phyloP scores from a whole-genome alignment of 176 grass and related monocot genomes.

The Zoysia japonica region DNA sequence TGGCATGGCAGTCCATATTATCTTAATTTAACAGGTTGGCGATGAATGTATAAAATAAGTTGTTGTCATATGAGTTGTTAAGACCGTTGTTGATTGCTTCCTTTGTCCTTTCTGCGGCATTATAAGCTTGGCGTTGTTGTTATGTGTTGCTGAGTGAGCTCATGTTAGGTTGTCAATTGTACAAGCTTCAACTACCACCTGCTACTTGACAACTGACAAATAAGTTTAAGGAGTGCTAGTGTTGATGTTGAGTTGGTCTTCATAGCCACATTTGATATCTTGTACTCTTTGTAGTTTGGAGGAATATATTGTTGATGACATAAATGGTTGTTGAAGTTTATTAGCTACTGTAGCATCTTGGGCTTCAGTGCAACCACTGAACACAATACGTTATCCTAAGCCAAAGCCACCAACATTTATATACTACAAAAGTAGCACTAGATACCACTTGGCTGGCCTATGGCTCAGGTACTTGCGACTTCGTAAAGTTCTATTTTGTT shows the following conservation, averaged over 20 bases:
- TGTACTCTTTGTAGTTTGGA: constrained; percentile 21
- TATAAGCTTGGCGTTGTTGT: constrained; percentile 33
- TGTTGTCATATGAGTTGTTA: constrained; percentile 43
- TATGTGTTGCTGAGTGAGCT: constrained; percentile 27
- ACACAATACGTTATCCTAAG: not conserved
- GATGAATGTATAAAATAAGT: constrained; percentile 14
- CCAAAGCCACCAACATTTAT: not conserved
- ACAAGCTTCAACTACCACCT: constrained; percentile 49
- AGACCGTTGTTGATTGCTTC: constrained; percentile 43
- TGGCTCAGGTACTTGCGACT: not conserved
- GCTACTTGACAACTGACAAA: constrained; percentile 26
- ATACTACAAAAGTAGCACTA: constrained; percentile 31
- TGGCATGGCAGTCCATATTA: constrained; percentile 35
- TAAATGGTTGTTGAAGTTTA: not conserved
- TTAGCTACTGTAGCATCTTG: not conserved
- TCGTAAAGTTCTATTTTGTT: not conserved
- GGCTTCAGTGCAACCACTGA: not conserved
- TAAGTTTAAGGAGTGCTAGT: constrained; percentile 25
- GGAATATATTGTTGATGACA: constrained; percentile 32
- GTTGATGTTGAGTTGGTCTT: constrained; percentile 32
- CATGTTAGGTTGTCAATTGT: constrained; percentile 43
- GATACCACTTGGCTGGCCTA: constrained; percentile 1
- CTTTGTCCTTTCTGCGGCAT: constrained; percentile 41
- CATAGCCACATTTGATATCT: constrained; percentile 25
- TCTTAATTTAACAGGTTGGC: constrained; percentile 41